Evolutionary conservation across 192 early-diverging fungal genomes (phyloP), one percentile per base, ranked within the genome.

Genomic region (Coemansia sp.): DNA sequence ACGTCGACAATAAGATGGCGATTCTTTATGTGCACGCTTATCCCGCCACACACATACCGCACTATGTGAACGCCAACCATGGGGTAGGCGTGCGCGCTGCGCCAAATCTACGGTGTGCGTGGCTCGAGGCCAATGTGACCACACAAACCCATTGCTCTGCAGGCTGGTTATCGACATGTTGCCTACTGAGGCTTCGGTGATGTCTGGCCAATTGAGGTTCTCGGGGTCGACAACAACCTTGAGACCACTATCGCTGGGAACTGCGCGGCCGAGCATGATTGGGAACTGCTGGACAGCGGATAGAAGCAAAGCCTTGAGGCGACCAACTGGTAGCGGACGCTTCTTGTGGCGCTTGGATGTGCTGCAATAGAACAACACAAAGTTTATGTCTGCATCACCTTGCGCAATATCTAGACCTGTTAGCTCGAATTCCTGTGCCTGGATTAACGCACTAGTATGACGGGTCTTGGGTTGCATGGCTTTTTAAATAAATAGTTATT

Each of bases 401-500:
- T 79, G 77, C 17, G 73, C 77, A 29, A 56, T 70, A 41, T 79
- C 77, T 6, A 79, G 74, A 59, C 72, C 63, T 1, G 74, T 62
- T 3, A 79, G 62, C 10, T 65, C 66, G 16, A 68, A 62, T 17
- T 72, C 66, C 14, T 72, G 78, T 44, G 34, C 59, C 8, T 41
- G 34, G n/a, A 51, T 27, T 35, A 21, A 35, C n/a, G n/a, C 7
- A 14, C 53, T 24, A 54, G 24, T 27, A 54, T 27, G 24, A 14
- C 6, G 53, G 16, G 53, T 36, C 19, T 3, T 36, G 33, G 17
- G 16, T 9, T 54, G 51, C 51, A 54, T 54, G 51, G 27, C 24
- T 27, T 4, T 31, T 27, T 27, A 27, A 27, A 27, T 6, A 54
- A 54, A 54, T 4, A 14, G 9, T 27, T 21, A 27, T 14, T 1